Conservation (phyloP, 2,329 filamentous ascomycete species). For the Alternaria burnsii region DNA sequence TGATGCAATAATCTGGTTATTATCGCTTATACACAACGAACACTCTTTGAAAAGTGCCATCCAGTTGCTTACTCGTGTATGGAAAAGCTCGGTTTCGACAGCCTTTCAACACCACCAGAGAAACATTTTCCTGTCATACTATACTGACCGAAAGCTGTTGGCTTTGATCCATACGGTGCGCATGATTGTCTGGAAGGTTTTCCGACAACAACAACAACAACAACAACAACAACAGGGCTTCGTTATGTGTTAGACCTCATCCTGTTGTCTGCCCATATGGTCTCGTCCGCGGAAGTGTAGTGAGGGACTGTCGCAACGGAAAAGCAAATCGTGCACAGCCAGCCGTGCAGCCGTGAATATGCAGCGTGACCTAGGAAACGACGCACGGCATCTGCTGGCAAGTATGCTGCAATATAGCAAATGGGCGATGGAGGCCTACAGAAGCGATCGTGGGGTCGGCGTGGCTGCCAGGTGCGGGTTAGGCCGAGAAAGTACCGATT, state of each 20-base stretch:
- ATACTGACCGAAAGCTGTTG: not conserved
- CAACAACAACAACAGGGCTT: not conserved
- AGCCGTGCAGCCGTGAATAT: constrained; percentile 9
- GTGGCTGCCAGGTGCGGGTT: constrained; percentile 17
- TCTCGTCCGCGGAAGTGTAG: constrained; percentile 1
- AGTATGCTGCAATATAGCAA: constrained; percentile 8
- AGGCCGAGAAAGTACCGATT: constrained; percentile 23
- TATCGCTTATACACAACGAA: not conserved
- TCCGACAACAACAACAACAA: not conserved
- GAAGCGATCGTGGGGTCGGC: constrained; percentile 24
- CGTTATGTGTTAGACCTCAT: not conserved
- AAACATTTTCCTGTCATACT: not conserved
- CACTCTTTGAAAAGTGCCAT: not conserved
- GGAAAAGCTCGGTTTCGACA: not conserved
- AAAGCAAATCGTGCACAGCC: constrained; percentile 2
- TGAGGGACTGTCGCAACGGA: not conserved
- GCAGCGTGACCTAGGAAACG: constrained; percentile 15
- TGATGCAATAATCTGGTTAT: not conserved
- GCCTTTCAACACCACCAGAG: not conserved
- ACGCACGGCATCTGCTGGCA: constrained; percentile 6
- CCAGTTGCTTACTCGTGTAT: not conserved
- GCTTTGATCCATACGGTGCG: not conserved
- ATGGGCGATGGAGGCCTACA: constrained; percentile 20
- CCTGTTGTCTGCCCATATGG: not conserved
- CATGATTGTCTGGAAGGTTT: not conserved